A percentile compares a stretch with the other conserved stretches of the same genome.
Evolutionary conservation across 768 basidiomycete genomes (phyloP).

Genomic region (Boletus sensibilis): DNA sequence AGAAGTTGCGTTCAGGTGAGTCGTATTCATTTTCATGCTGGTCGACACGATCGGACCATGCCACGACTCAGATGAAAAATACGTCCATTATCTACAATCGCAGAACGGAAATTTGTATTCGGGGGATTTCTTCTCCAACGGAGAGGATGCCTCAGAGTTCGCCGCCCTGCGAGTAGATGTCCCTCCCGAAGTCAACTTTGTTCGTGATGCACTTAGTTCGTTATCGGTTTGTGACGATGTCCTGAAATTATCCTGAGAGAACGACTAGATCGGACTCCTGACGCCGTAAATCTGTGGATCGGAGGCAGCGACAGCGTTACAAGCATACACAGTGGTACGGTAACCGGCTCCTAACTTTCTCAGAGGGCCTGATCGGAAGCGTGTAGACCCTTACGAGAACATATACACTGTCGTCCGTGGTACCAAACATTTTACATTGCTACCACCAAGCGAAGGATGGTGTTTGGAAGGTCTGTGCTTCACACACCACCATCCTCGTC

Average conservation of each 20-base stretch:
- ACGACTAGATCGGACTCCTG: constrained; percentile 56
- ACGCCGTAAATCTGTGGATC: constrained; percentile 94
- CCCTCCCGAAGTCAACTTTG: constrained; percentile 68
- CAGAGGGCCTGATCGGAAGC: not conserved
- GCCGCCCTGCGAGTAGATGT: constrained; percentile 61
- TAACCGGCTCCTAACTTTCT: not conserved
- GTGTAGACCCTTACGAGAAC: constrained; percentile 86
- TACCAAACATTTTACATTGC: constrained; percentile 78
- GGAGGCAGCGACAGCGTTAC: constrained; percentile 76
- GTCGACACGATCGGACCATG: not conserved
- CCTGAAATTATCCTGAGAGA: not conserved
- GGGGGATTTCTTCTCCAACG: constrained; percentile 37
- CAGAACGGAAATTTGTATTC: constrained; percentile 89
- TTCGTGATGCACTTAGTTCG: constrained; percentile 75
- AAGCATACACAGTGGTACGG: constrained; percentile 80
- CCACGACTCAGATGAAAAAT: constrained; percentile 10
- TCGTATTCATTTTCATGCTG: not conserved
- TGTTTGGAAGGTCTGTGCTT: constrained; percentile 65
- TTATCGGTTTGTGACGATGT: constrained; percentile 4
- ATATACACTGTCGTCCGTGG: constrained; percentile 87
- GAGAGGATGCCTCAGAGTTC: constrained; percentile 55
- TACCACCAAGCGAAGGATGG: constrained; percentile 89
- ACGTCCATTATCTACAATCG: constrained; percentile 77
- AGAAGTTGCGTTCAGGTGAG: constrained; percentile 38
- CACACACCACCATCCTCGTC: not conserved